phyloP scores from a whole-genome alignment of 345 rosid genomes.

The Chamaenerion angustifolium region DNA sequence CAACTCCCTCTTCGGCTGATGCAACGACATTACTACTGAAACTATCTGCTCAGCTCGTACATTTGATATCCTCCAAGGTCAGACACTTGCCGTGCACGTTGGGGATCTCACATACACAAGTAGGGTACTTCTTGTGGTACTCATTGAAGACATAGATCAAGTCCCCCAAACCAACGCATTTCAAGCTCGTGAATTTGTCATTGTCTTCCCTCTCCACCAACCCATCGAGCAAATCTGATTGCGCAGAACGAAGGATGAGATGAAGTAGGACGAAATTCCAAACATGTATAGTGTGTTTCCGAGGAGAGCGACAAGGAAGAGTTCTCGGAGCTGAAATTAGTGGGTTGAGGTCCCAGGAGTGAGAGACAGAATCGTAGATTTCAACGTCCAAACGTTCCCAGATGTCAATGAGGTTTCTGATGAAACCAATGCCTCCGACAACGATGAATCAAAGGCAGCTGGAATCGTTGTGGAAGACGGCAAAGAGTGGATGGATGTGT shows the following conservation, averaged over 20 bases:
- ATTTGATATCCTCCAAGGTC: too few relatives aligned
- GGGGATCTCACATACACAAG: conserved; percentile 62
- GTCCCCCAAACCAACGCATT: conserved; percentile 70
- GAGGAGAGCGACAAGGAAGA: conserved; percentile 41
- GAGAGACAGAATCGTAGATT: conserved; percentile 39
- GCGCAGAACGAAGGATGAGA: conserved; percentile 49
- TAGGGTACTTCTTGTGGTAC: conserved; percentile 68
- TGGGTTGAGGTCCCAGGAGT: conserved; percentile 56
- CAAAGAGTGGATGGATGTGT: conserved; percentile 48
- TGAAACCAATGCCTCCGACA: conserved; percentile 60
- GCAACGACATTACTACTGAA: too few relatives aligned
- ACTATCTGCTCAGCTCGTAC: too few relatives aligned
- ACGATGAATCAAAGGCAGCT: conserved; percentile 27
- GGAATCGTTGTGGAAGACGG: conserved; percentile 20
- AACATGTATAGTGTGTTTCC: conserved; percentile 40
- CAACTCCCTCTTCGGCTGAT: too few relatives aligned
- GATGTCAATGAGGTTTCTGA: conserved; percentile 61
- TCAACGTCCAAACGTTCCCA: conserved; percentile 64
- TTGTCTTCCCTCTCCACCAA: conserved; percentile 57
- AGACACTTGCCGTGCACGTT: conserved; percentile 20
- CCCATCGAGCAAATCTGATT: conserved; percentile 30
- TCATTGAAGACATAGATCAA: conserved; percentile 68
- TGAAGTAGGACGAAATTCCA: conserved; percentile 38
- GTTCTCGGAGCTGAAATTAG: conserved; percentile 56
- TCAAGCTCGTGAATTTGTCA: conserved; percentile 57